Percentiles rank a stretch among this genome's conserved stretches.
Conservation (phyloP, 148 eudicot species). For the Fallopia convolvulus region DNA sequence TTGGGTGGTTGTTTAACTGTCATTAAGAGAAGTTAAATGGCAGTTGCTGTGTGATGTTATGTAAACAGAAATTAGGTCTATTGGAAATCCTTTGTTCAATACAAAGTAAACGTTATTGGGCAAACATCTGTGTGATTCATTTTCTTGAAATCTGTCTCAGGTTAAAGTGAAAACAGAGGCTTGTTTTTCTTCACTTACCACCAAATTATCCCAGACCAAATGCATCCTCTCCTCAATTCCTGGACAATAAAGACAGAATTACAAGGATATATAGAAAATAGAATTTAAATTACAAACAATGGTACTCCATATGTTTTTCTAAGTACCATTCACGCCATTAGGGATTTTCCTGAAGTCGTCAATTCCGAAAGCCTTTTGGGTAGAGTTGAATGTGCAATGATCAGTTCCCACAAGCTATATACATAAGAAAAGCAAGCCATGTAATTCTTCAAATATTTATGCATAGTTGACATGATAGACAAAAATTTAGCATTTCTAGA, state of each 20-base stretch:
- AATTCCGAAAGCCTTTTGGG: conserved; percentile 81
- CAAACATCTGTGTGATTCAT: too few species aligned
- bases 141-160: too few species aligned
- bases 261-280: neutral
- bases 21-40: too few species aligned
- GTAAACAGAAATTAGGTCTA: too few species aligned
- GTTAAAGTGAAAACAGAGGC: too few species aligned
- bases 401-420: conserved; percentile 96
- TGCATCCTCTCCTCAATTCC: conserved; percentile 98
- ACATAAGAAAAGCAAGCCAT: conserved; percentile 9
- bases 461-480: neutral
- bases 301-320: neutral
- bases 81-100: too few species aligned
- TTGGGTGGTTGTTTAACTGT: too few species aligned
- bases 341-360: conserved; percentile 94
- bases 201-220: conserved; percentile 89
- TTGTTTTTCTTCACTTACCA: too few species aligned
- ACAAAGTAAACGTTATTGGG: too few species aligned
- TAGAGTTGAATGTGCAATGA: conserved; percentile 86
- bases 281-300: neutral
- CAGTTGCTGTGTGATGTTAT: too few species aligned
- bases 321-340: conserved; percentile 89
- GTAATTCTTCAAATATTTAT: neutral
- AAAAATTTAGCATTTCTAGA: neutral
- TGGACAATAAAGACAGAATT: conserved; percentile 14